Evolutionary conservation across 1,284 basidiomycete genomes (phyloP), one percentile per base, ranked within the genome.

Genomic region (Ganoderma leucocontextum): DNA sequence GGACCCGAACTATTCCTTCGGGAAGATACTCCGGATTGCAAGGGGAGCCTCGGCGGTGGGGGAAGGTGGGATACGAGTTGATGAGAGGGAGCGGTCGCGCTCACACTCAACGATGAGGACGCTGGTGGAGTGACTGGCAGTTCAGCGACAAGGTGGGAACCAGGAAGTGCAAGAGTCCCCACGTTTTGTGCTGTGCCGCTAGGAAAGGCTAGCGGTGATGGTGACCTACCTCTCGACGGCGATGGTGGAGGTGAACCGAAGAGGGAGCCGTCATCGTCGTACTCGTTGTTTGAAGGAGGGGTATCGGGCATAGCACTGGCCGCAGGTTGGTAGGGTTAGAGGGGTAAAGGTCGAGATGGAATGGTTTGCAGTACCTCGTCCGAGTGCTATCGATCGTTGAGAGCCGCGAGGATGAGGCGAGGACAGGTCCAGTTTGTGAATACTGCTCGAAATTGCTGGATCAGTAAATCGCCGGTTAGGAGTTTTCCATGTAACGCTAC

Each of bases 141-240:
- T 93, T 94, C 90, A 94, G 91, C 91, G 91, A 84, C 84, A 81
- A 84, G 84, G 84, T 92, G 92, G 91, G 91, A 92, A 89, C 92
- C 92, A 93, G 91, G 91, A 92, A 93, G 92, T 94, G 92, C 92
- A 94, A 93, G 93, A 91, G 92, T 91, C 92, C 92, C 92, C 92
- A 94, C 92, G 87, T 94, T 93, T 92, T 93, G 82, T 82, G 82
- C 80, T 74, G 78, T 75, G 77, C 81, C 81, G 77, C 83, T 81
- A 74, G 89, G 89, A 71, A 90, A 82, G 67, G 90, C 90, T 78
- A 89, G 81, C 73, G 77, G 77, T 59, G 76, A 75, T 68, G 87
- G 86, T 82, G 90, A 90, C 89, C 90, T 93, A 90, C 89, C 89
- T 90, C 86, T 87, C 78, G 72, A 78, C 75, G 91, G 89, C 63